phyloP scores from a whole-genome alignment of 1,139 yeast genomes.

The Magnusiomyces clavatus region DNA sequence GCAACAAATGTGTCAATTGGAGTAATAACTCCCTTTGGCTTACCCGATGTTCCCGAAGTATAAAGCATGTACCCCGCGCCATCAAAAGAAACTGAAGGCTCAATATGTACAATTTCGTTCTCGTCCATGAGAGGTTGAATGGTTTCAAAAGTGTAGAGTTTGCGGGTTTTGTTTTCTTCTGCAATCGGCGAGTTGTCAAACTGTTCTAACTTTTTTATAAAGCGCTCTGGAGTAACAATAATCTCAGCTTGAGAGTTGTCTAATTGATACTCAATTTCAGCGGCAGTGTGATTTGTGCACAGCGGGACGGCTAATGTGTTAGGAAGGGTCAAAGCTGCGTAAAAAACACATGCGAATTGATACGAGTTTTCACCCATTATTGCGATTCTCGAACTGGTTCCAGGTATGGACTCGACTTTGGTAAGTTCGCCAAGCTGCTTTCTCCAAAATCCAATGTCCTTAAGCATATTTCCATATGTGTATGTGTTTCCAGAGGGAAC shows the following conservation, averaged over 20 bases:
- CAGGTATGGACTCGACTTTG: constrained; percentile 11
- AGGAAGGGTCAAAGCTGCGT: constrained; percentile 27
- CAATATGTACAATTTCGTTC: constrained; percentile 5
- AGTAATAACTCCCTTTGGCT: constrained; percentile 35
- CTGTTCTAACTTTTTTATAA: constrained; percentile 23
- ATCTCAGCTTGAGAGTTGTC: constrained; percentile 26
- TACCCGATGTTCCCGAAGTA: constrained; percentile 35
- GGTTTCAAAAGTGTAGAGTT: constrained; percentile 21
- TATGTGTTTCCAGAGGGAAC: constrained; percentile 29
- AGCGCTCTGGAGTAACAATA: constrained; percentile 28
- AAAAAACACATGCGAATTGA: constrained; percentile 28
- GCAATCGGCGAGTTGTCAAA: constrained; percentile 14
- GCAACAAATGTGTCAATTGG: constrained; percentile 31
- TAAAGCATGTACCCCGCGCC: constrained; percentile 31
- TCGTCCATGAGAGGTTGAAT: constrained; percentile 8
- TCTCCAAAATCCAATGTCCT: constrained; percentile 27
- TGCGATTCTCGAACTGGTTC: constrained; percentile 22
- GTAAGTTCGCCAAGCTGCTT: constrained; percentile 16
- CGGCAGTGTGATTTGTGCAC: constrained; percentile 31
- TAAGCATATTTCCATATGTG: constrained; percentile 27
- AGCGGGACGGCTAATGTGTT: constrained; percentile 29
- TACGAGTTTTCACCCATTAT: constrained; percentile 33
- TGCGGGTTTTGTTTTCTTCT: constrained; percentile 8
- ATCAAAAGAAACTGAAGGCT: constrained; percentile 2
- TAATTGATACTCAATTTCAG: constrained; percentile 30